Evolutionary conservation across 805 yeast species (phyloP).

Genomic region (Wickerhamiella alocasiicola): DNA sequence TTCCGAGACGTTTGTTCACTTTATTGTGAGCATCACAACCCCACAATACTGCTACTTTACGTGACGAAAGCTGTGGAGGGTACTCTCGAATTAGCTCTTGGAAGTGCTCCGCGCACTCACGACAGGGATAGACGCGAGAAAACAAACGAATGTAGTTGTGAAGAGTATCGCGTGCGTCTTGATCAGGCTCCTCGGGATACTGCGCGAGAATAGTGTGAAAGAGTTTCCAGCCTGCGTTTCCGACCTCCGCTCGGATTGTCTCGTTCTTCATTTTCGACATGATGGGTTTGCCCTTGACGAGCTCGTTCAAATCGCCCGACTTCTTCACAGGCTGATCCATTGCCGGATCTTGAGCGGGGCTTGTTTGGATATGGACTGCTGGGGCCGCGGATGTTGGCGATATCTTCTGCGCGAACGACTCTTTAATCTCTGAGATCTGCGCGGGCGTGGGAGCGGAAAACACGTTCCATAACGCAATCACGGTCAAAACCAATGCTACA

Average conservation of each 20-base stretch:
- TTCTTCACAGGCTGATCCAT: neutral
- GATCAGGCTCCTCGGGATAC: conserved; percentile 72
- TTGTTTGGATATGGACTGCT: neutral
- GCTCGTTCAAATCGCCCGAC: conserved; percentile 7
- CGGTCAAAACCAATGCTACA: conserved; percentile 1
- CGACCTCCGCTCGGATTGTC: conserved; percentile 68
- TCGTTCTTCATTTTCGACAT: conserved; percentile 94
- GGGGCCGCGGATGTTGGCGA: conserved; percentile 1
- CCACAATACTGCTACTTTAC: conserved; percentile 84
- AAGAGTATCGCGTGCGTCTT: conserved; percentile 50
- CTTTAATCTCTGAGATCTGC: conserved; percentile 3
- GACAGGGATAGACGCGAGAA: conserved; percentile 92
- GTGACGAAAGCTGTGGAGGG: conserved; percentile 74
- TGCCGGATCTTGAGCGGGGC: neutral
- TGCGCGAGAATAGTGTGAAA: conserved; percentile 87
- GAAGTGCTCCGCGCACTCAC: conserved; percentile 93
- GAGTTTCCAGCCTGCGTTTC: conserved; percentile 83
- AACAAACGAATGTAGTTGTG: conserved; percentile 54
- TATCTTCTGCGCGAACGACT: neutral
- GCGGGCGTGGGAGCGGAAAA: neutral
- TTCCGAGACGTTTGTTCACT: conserved; percentile 61
- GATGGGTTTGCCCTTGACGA: conserved; percentile 37
- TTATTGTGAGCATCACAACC: conserved; percentile 87
- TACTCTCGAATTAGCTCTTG: conserved; percentile 49
- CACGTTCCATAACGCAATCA: conserved; percentile 6